Base-by-base conservation (phyloP, 805 yeast species). In the Myxozyma vanderwaltii region DNA sequence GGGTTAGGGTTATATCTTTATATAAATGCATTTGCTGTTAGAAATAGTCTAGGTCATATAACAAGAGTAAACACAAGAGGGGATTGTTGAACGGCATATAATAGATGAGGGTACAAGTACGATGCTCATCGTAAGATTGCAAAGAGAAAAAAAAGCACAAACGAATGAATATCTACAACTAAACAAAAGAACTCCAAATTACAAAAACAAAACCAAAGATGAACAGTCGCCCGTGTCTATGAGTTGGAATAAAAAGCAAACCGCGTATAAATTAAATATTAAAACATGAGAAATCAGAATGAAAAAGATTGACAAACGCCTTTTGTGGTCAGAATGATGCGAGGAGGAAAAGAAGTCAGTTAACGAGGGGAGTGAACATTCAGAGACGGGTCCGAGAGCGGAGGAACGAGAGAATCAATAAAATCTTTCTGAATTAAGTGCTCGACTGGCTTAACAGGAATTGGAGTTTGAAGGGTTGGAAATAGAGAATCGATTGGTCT, bases 401-500 rank as follows among this genome's bases (percentile, higher is more conserved):
- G 46, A 12, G 54, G 39, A 12, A 40, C 46, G 17, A 40, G 36
- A 3, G 24, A 23, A 23, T 50, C 54, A 8, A 26, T 3, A 17
- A 8, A 8, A 12, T 48, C 52, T 3, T 10, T 10, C 4, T 48
- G 33, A 19, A 38, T 17, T 15, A 48, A 26, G 13, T 23, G 43
- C 19, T 19, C 17, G 33, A 48, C n/a, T 2, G 45, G 46, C 29
- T 21, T 21, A 15, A 17, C 7, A 10, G 51, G 2, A 23, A 19
- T 33, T 3, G 19, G 33, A 21, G 41, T 6, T 23, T n/a, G 45
- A 8, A 27, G 54, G 21, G 35, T n/a, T n/a, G 46, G 46, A 43
- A 50, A 50, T 23, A 50, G 54, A 15, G 54, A 23, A 23, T 49
- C 52, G 26, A 49, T 7, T 5, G 52, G 44, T 10, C 24, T 36